Evolutionary conservation across 225 moss, liverwort and hornwort genomes (phyloP), one percentile per base, ranked within the genome.

Genomic region (Sphagnum tenellum): DNA sequence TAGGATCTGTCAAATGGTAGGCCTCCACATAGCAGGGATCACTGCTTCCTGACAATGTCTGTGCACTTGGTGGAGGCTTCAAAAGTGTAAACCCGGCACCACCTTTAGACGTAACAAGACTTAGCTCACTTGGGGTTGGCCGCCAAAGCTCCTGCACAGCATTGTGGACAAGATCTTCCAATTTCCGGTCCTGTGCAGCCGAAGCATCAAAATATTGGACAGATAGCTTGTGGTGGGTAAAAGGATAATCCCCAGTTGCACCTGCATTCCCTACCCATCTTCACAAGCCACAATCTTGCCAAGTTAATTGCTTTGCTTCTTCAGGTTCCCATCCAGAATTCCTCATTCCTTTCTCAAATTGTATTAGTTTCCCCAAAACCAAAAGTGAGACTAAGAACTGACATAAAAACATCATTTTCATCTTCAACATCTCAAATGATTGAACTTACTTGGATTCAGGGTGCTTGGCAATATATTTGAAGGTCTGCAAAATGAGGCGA

Each of bases 21-120:
- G 96, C 93, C 82, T 98, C 96, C 45, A 89, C 87, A 76, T 93
- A 98, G 75, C 96, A 98, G 55, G 96, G 96, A 84, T 98, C 96
- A 77, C 93, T 92, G 71, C 96, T 93, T 64, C 96, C 96, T 12
- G 96, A 98, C 63, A 98, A 76, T 53, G 88, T 90, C 44, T 75
- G 29, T 7, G 81, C 70, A 55, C 73, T 83, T 44, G 96, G 96
- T 71, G 93, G 96, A 49, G 89, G 79, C 64, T 77, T 91, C 47
- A 81, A 67, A 64, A 77, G 80, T 7, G 76, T 62, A 76, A 79
- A 85, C 62, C 85, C 82, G 58, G 71, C 66, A 49, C 59, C 76
- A 49, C 59, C 76, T 50, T 77, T 79, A 9, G 78, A 69, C 44
- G 94, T 91, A 53, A 83, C 85, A 62, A 89, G 66, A 44, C 85